Conservation (phyloP, 2,329 filamentous ascomycete species). For the Aspergillus hiratsukae region DNA sequence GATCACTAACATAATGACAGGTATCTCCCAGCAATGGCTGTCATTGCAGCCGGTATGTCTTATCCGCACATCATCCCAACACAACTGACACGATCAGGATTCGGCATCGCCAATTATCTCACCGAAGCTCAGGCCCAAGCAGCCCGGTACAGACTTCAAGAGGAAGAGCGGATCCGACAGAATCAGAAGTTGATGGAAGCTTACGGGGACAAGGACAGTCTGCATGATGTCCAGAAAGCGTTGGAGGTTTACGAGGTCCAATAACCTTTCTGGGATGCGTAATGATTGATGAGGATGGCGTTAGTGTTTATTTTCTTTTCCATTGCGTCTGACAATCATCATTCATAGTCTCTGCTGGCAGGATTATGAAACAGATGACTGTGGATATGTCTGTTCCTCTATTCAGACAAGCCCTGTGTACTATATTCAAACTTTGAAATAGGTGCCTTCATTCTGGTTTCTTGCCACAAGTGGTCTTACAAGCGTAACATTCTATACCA, state of each 20-base stretch:
- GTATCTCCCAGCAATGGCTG: slow-evolving; percentile 14
- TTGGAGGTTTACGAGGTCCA: slow-evolving; percentile 42
- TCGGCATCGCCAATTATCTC: slow-evolving; percentile 14
- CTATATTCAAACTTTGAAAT: too few species aligned
- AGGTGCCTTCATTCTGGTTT: too few species aligned
- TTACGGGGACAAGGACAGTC: slow-evolving; percentile 42
- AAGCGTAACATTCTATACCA: too few species aligned
- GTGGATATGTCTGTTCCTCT: too few species aligned
- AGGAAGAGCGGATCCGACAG: slow-evolving; percentile 31
- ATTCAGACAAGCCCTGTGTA: too few species aligned
- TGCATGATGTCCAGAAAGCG: slow-evolving; percentile 43
- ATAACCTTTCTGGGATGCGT: slow-evolving; percentile 12
- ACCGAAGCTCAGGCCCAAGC: slow-evolving; percentile 1
- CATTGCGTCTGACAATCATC: not conserved
- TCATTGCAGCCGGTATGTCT: slow-evolving; percentile 12
- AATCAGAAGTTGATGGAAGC: slow-evolving; percentile 43
- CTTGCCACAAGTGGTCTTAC: too few species aligned
- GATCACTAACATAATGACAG: slow-evolving; percentile 1
- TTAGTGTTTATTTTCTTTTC: not conserved
- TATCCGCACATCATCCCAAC: not conserved
- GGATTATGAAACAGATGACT: not conserved
- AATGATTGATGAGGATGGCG: not conserved
- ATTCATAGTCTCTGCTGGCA: not conserved
- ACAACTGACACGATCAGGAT: slow-evolving; percentile 8
- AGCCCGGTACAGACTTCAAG: slow-evolving; percentile 12